Base-by-base conservation (phyloP, 257 asterid species). In the Prunella vulgaris region DNA sequence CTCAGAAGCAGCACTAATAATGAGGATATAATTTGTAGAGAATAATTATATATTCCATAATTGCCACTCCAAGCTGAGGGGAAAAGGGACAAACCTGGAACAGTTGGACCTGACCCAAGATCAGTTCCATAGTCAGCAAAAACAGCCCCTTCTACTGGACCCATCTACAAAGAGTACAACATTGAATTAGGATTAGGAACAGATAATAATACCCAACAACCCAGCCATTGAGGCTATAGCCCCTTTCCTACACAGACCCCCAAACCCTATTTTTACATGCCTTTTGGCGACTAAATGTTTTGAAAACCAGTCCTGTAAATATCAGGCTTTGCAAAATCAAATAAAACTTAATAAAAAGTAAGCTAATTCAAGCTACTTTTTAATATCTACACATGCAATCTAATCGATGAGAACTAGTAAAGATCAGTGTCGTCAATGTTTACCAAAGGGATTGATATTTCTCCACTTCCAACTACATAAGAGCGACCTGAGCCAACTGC, bases 51-150 rank as follows among this genome's bases (percentile, higher is more conserved):
- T 32, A 63, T 40, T 71, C 69, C 42, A 71, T 52, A 10, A 42
- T 9, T 42, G 44, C 38, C 62, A 28, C 48, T 10, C 15, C 48
- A 0, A 48, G 54, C n/a, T 4, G 54, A 49, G 56, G 33, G 42
- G 75, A 44, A 4, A 25, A 51, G 8, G 54, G 48, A 0, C 56
- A 64, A 64, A 93, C 97, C 99, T 77, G 88, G 91, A 72, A 93
- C 99, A 27, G 85, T 78, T 63, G 86, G 24, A 20, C 96, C 99
- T 20, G 99, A 90, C 68, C 96, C 99, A 73, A 91, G 95, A 83
- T 93, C 99, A 60, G 93, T 88, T 70, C 99, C 99, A 74, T 91
- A 93, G 77, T 93, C 99, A 35, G 94, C 97, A 83, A 93, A 93
- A 33, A 89, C 21, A 48, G 87, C 97, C 37, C 97, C 99, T 80